phyloP scores from a whole-genome alignment of 2,329 filamentous ascomycete genomes.

The Colletotrichum tofieldiae region DNA sequence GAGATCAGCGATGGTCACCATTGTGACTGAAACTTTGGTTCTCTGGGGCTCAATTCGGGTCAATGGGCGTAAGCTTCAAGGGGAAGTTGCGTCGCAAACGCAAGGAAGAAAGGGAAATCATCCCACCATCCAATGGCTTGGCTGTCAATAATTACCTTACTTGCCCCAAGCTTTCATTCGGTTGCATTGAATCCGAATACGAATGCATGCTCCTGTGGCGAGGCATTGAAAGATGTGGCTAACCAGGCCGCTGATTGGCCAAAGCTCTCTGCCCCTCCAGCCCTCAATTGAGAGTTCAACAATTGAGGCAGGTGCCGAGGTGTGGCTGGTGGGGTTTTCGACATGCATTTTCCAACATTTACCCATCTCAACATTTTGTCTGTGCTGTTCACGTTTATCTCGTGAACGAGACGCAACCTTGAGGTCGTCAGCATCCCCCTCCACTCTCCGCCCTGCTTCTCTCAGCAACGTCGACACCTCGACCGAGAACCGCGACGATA shows the following conservation, averaged over 20 bases:
- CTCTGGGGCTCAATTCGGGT: neutral
- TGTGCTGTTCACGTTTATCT: conserved; percentile 5
- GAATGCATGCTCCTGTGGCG: neutral
- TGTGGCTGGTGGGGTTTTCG: conserved; percentile 29
- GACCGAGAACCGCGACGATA: conserved; percentile 10
- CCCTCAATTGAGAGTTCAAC: conserved; percentile 16
- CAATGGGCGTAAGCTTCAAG: neutral
- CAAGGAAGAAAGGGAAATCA: neutral
- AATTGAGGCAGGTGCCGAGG: conserved; percentile 31
- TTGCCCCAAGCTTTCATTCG: conserved; percentile 1
- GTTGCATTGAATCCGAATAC: conserved; percentile 12
- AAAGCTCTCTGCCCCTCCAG: conserved; percentile 15
- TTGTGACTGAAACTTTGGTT: conserved; percentile 45
- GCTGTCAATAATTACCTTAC: neutral
- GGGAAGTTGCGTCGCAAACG: neutral
- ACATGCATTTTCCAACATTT: conserved; percentile 32
- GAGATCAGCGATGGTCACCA: conserved; percentile 63
- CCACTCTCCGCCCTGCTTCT: neutral
- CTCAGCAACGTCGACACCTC: neutral
- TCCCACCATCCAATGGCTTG: neutral
- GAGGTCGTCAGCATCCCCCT: neutral
- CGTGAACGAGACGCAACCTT: conserved; percentile 9
- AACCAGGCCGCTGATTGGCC: neutral
- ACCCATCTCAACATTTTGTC: conserved; percentile 42
- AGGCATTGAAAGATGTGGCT: conserved; percentile 16